Evolutionary conservation across 2,329 filamentous ascomycete species (phyloP).

Genomic region (Diaporthe ilicicola): DNA sequence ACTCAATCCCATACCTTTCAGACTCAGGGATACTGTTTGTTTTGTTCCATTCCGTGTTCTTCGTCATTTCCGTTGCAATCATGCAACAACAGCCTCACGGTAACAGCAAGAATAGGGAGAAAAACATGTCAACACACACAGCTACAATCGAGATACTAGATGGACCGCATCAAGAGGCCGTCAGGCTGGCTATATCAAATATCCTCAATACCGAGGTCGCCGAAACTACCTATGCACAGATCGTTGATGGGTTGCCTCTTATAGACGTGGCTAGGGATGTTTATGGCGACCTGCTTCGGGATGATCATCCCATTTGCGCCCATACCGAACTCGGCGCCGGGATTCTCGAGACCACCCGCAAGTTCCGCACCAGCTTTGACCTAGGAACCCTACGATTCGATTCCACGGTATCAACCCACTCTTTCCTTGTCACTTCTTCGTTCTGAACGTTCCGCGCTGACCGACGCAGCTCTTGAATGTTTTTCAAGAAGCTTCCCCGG

Average conservation of each 20-base stretch:
- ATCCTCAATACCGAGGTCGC: not conserved
- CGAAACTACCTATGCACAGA: not conserved
- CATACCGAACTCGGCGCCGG: not conserved
- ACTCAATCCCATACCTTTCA: not conserved
- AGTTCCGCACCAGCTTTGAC: not conserved
- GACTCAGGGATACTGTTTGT: not conserved
- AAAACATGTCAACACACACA: not conserved
- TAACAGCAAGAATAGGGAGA: not conserved
- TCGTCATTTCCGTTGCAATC: not conserved
- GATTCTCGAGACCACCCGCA: not conserved
- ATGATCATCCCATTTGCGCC: not conserved
- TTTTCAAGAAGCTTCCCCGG: constrained; percentile 16
- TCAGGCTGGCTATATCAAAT: not conserved
- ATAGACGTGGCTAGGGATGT: not conserved
- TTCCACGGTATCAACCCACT: not conserved
- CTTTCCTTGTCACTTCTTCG: not conserved
- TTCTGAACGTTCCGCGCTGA: not conserved
- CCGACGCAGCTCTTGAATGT: not conserved
- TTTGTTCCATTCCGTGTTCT: not conserved
- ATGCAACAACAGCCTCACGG: not conserved
- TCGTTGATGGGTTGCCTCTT: constrained; percentile 7
- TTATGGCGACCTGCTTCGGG: not conserved
- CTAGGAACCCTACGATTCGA: not conserved
- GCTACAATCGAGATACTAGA: not conserved
- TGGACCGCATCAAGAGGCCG: not conserved